These are phyloP conservation scores for Platismatia glauca DNA, from an alignment of 495 filamentous ascomycete species.

Conservation along the genomic window DNA sequence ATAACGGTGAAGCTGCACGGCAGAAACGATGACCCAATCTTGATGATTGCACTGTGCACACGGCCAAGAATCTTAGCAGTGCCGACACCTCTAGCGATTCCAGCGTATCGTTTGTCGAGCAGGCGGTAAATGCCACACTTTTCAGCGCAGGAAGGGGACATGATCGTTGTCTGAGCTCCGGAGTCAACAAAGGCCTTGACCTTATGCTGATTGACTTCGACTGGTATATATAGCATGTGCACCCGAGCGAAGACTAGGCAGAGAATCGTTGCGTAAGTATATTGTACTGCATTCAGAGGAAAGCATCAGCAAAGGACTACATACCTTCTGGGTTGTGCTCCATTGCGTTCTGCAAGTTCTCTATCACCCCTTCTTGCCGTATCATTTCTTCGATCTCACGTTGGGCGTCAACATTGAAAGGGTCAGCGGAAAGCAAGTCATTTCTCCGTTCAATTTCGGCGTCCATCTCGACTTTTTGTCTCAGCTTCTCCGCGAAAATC, in stretches of 20 bases:
- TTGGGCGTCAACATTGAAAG: constrained; percentile 85
- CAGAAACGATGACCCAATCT: constrained; percentile 79
- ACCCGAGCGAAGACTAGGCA: constrained; percentile 90
- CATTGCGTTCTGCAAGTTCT: constrained; percentile 90
- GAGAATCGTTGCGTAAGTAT: constrained; percentile 22
- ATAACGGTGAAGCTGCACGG: constrained; percentile 98
- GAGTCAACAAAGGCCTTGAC: constrained; percentile 98
- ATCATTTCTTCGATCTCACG: constrained; percentile 95
- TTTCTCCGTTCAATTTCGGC: constrained; percentile 73
- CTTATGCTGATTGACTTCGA: constrained; percentile 84
- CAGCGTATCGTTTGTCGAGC: constrained; percentile 84
- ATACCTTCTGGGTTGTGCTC: constrained; percentile 94
- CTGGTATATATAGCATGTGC: constrained; percentile 91
- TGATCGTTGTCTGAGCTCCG: constrained; percentile 95
- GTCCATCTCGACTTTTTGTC: constrained; percentile 59
- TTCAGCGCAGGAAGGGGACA: constrained; percentile 88
- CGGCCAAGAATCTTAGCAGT: constrained; percentile 90
- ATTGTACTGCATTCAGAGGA: background rate
- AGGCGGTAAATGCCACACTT: constrained; percentile 93
- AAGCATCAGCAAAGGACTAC: constrained; percentile 18
- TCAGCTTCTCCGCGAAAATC: constrained; percentile 53
- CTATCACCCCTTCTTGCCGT: constrained; percentile 81
- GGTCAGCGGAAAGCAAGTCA: constrained; percentile 73
- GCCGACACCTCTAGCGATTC: constrained; percentile 86
- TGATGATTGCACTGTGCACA: constrained; percentile 87